Percentiles rank a stretch among this genome's conserved stretches.
These are phyloP conservation scores for Tagetes patula DNA, from an alignment of 129 eudicot species.

Conservation along the genomic window DNA sequence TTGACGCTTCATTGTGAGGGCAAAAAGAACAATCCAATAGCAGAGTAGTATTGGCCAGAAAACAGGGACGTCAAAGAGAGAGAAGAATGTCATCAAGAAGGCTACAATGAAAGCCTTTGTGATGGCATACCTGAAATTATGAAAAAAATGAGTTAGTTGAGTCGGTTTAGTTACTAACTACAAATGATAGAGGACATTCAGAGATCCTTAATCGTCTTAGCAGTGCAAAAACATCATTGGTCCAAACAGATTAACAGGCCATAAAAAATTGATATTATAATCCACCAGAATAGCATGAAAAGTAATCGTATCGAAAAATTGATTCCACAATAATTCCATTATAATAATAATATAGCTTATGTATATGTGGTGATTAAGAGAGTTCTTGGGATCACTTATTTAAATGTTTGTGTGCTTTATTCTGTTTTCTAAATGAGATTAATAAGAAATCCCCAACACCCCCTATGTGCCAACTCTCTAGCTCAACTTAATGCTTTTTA, in stretches of 20 bases:
- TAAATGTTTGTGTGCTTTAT: background rate
- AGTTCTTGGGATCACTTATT: background rate
- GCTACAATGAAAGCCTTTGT: conserved; percentile 54
- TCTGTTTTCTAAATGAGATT: background rate
- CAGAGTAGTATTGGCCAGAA: conserved; percentile 44
- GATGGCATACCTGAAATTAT: conserved; percentile 44
- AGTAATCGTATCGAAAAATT: background rate
- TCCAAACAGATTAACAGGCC: background rate
- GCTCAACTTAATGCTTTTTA: background rate
- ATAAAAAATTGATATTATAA: background rate
- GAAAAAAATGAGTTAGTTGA: background rate
- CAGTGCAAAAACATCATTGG: background rate
- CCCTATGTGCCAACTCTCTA: background rate
- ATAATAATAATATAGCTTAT: background rate
- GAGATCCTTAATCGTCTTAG: background rate
- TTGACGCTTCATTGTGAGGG: conserved; percentile 41
- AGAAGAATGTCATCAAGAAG: conserved; percentile 46
- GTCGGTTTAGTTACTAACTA: background rate
- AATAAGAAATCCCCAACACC: background rate
- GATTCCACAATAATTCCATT: background rate
- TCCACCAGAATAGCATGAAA: background rate
- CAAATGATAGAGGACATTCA: background rate
- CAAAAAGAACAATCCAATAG: conserved; percentile 42
- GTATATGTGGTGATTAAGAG: background rate
- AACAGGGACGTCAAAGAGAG: conserved; percentile 48